Conservation (phyloP, 2,329 filamentous ascomycete species). For the Massarina eburnea region DNA sequence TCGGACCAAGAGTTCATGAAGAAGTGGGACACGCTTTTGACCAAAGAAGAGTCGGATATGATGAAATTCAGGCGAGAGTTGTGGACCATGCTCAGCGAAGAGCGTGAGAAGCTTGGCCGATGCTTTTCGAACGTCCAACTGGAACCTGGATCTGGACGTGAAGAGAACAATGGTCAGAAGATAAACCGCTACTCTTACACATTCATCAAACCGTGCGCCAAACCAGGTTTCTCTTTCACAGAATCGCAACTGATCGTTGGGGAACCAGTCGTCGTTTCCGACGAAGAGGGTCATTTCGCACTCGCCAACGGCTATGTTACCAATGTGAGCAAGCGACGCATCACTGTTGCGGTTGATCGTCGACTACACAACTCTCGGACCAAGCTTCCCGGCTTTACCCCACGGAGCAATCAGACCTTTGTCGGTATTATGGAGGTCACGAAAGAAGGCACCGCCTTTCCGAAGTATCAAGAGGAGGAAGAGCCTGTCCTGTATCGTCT, state of each 20-base stretch:
- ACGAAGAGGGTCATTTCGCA: conserved; percentile 92
- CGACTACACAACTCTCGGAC: conserved; percentile 84
- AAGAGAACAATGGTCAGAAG: conserved; percentile 70
- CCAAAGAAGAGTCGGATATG: conserved; percentile 89
- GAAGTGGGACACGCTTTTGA: conserved; percentile 91
- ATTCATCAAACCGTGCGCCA: conserved; percentile 69
- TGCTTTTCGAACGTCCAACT: conserved; percentile 90
- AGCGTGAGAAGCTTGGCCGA: conserved; percentile 83
- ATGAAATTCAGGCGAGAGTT: conserved; percentile 85
- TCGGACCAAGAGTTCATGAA: conserved; percentile 81
- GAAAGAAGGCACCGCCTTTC: conserved; percentile 48
- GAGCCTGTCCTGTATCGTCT: conserved; percentile 73
- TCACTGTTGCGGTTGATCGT: conserved; percentile 88
- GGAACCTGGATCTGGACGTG: conserved; percentile 71
- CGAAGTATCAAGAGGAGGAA: conserved; percentile 47
- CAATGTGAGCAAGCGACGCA: conserved; percentile 70
- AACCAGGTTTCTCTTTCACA: conserved; percentile 74
- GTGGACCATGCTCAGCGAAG: conserved; percentile 91
- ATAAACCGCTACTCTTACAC: conserved; percentile 92
- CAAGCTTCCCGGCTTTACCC: conserved; percentile 73
- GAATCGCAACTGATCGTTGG: conserved; percentile 86
- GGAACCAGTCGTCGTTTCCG: conserved; percentile 94
- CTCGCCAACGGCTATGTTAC: conserved; percentile 90
- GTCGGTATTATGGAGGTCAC: conserved; percentile 86
- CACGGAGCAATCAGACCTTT: conserved; percentile 79